phyloP scores from a whole-genome alignment of 2,329 filamentous ascomycete genomes.

The Calonectria pteridis region DNA sequence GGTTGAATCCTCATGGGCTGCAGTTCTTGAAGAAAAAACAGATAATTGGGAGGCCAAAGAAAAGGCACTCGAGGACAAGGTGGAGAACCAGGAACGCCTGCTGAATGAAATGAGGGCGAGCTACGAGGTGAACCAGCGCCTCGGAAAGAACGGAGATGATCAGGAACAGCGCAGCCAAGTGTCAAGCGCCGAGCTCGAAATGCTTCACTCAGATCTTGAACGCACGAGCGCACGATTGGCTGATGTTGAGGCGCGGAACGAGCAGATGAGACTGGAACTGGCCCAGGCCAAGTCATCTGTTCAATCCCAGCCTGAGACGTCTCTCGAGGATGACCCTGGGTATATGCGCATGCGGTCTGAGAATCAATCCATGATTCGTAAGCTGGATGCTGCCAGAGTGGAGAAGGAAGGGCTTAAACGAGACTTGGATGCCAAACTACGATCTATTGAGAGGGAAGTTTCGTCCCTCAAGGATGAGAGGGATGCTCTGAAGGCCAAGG shows the following conservation, averaged over 20 bases:
- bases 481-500: slow-evolving; percentile 81
- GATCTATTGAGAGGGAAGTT: slow-evolving; percentile 84
- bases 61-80: slow-evolving; percentile 89
- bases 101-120: slow-evolving; percentile 96
- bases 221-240: slow-evolving; percentile 88
- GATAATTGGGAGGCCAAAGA: slow-evolving; percentile 98
- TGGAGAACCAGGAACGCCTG: slow-evolving; percentile 92
- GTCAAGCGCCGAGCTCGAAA: slow-evolving; percentile 90
- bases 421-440: slow-evolving; percentile 79
- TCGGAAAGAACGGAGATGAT: slow-evolving; percentile 79
- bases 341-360: slow-evolving; percentile 92
- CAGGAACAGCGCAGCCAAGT: slow-evolving; percentile 73
- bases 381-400: slow-evolving; percentile 84
- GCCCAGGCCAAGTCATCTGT: slow-evolving; percentile 84
- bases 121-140: slow-evolving; percentile 93
- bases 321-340: slow-evolving; percentile 88
- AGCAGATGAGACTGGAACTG: slow-evolving; percentile 90
- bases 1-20: slow-evolving; percentile 89
- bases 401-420: slow-evolving; percentile 87
- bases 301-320: slow-evolving; percentile 69
- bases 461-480: slow-evolving; percentile 82
- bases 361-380: slow-evolving; percentile 91
- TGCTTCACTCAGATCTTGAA: slow-evolving; percentile 92
- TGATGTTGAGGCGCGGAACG: slow-evolving; percentile 93
- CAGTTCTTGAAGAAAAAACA: slow-evolving; percentile 91